phyloP scores from a whole-genome alignment of 768 basidiomycete species.

The Cyathus striatus region DNA sequence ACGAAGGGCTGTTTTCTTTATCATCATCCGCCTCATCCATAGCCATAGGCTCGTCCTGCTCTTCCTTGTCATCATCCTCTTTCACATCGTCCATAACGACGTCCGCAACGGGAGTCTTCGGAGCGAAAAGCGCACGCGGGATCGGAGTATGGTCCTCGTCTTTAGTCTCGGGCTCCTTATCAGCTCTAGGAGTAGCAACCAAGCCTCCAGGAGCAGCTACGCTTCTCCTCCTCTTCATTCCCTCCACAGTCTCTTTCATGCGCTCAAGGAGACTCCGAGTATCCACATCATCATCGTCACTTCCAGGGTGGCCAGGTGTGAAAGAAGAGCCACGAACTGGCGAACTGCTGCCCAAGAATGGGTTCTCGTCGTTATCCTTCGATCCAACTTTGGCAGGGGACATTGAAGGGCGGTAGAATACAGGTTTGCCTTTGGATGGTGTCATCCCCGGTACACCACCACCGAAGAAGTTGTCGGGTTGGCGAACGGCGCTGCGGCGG shows the following conservation, averaged over 20 bases:
- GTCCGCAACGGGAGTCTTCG: slow-evolving; percentile 6
- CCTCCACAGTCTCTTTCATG: slow-evolving; percentile 45
- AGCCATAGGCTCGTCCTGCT: background rate
- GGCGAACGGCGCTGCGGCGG: slow-evolving; percentile 49
- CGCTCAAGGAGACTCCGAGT: slow-evolving; percentile 38
- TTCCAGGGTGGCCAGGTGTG: slow-evolving; percentile 2
- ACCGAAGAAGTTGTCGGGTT: slow-evolving; percentile 44
- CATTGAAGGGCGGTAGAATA: background rate
- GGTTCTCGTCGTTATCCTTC: slow-evolving; percentile 2
- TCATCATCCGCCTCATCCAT: slow-evolving; percentile 1
- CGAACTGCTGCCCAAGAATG: slow-evolving; percentile 7
- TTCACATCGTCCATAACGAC: background rate
- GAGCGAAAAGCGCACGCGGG: background rate
- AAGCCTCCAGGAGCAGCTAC: slow-evolving; percentile 10
- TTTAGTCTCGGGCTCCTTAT: background rate
- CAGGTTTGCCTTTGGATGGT: slow-evolving; percentile 18
- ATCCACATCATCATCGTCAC: slow-evolving; percentile 27
- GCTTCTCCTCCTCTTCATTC: slow-evolving; percentile 41
- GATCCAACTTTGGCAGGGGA: slow-evolving; percentile 1
- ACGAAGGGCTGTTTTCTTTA: background rate
- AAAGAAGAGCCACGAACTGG: background rate
- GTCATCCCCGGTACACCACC: slow-evolving; percentile 51
- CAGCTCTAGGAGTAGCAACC: background rate
- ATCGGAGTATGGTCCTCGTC: too few species aligned
- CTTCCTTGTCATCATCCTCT: slow-evolving; percentile 1